Evolutionary conservation across 2,329 filamentous ascomycete species (phyloP), one percentile per base, ranked within the genome.

Genomic region (Penicillium psychrosexuale): DNA sequence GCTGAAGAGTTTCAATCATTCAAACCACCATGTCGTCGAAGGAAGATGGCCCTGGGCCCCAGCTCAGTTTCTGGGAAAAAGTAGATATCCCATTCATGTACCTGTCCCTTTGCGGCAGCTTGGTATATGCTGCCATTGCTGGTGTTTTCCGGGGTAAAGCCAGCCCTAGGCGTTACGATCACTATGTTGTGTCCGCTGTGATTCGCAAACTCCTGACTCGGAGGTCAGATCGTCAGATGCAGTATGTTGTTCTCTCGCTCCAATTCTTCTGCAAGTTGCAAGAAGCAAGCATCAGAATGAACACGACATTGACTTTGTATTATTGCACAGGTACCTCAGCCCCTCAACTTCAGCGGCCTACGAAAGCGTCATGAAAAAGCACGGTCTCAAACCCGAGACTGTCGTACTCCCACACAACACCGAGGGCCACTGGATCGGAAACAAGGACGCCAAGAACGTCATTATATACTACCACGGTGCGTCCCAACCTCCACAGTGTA

Each of bases 401-500:
- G 65, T 75, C 3, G 5, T 60, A 3, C 65, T 75, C 3, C 60
- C 65, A 1, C 64, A 75, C 37, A 67, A 65, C 22, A 66, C 67
- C 11, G 57, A 64, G 40, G 73, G 71, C 13, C 67, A 71, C 58
- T 75, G 73, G 73, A 59, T 75, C n/a, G 73, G 73, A 15, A 69
- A 72, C 47, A 72, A 69, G 46, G 57, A 69, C 30, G 72, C 73
- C 17, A 73, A 74, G 60, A 70, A 72, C 8, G 69, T 75, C 1
- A 47, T 75, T 2, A 33, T 75, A 12, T 75, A 73, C 57, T 74
- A 66, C 38, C 72, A 75, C 43, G 72, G 73, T 75, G 48, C 33
- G 63, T 55, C 3, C 33, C 31, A 33, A 12, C n/a, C n/a, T n/a
- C 17, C 19, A 22, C 12, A 11, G 34, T 44, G 50, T 48, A 49